A percentile compares a stretch with the other conserved stretches of the same genome.
These are phyloP conservation scores for Chrysopogon serrulatus DNA, from an alignment of 176 grass and related monocot genomes.

Conservation along the genomic window DNA sequence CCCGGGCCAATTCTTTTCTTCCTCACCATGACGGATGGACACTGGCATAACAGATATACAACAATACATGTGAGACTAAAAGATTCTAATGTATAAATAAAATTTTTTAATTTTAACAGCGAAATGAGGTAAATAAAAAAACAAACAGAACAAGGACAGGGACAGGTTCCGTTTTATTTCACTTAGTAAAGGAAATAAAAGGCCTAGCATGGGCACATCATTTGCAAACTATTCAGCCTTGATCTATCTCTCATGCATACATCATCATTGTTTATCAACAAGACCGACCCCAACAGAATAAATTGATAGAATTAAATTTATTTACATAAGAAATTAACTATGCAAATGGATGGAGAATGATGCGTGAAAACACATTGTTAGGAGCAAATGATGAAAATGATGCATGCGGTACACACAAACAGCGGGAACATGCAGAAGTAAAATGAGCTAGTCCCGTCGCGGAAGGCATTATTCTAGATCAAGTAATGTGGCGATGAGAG, in stretches of 20 bases:
- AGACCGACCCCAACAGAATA: no score
- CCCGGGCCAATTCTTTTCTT: slow-evolving; percentile 68
- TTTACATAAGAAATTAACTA: neutral
- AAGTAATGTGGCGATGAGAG: neutral
- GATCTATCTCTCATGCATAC: no score
- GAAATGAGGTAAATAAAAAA: neutral
- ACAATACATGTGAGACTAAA: neutral
- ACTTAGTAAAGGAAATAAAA: no score
- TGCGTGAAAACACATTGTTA: neutral
- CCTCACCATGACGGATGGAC: slow-evolving; percentile 68
- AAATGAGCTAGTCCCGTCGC: no score
- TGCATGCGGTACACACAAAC: neutral
- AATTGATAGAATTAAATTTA: neutral
- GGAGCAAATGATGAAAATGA: neutral
- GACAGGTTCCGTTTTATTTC: no score
- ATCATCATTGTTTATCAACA: no score
- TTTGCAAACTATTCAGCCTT: no score
- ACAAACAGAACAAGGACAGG: no score
- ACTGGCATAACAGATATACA: slow-evolving; percentile 5
- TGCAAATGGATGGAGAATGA: neutral
- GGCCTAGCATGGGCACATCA: no score
- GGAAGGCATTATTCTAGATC: no score
- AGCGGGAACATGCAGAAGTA: no score
- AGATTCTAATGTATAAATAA: neutral
- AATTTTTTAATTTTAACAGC: neutral